A percentile compares a stretch with the other conserved stretches of the same genome.
Conservation (phyloP, 176 grass and related monocot genomes). For the Cenchrus fungigraminus region DNA sequence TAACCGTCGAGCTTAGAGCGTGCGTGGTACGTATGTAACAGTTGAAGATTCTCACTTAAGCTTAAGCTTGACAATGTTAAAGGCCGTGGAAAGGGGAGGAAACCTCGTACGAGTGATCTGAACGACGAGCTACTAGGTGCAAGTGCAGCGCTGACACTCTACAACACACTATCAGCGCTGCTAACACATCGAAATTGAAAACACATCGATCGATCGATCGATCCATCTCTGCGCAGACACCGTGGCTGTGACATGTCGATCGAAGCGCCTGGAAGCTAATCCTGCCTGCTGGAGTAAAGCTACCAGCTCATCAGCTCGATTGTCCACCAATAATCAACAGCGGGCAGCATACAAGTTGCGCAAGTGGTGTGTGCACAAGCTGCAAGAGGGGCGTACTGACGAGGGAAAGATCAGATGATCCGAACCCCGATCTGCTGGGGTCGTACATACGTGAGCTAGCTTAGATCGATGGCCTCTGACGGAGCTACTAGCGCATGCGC, state of each 20-base stretch:
- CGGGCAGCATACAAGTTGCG: conserved; percentile 6
- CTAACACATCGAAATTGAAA: too few relatives aligned
- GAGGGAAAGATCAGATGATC: too few relatives aligned
- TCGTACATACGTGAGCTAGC: not conserved
- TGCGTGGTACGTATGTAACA: too few relatives aligned
- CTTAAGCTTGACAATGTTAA: not conserved
- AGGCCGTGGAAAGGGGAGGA: not conserved
- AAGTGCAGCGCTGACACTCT: not conserved
- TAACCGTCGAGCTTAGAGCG: too few relatives aligned
- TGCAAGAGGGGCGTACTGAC: too few relatives aligned
- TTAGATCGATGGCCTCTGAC: not conserved
- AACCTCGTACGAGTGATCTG: not conserved
- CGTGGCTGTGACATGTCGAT: not conserved
- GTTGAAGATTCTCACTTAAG: too few relatives aligned
- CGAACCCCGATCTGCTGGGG: not conserved
- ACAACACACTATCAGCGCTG: too few relatives aligned
- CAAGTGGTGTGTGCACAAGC: not conserved
- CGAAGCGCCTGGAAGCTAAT: not conserved
- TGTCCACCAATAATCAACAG: not conserved
- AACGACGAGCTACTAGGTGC: not conserved
- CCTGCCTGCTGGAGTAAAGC: not conserved
- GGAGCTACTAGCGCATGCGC: not conserved
- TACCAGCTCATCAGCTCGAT: too few relatives aligned
- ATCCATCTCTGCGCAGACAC: not conserved
- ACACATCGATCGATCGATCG: not conserved